A percentile compares a stretch with the other conserved stretches of the same genome.
These are phyloP conservation scores for Tulasnella sp. DNA, from an alignment of 768 basidiomycete genomes.

Conservation along the genomic window DNA sequence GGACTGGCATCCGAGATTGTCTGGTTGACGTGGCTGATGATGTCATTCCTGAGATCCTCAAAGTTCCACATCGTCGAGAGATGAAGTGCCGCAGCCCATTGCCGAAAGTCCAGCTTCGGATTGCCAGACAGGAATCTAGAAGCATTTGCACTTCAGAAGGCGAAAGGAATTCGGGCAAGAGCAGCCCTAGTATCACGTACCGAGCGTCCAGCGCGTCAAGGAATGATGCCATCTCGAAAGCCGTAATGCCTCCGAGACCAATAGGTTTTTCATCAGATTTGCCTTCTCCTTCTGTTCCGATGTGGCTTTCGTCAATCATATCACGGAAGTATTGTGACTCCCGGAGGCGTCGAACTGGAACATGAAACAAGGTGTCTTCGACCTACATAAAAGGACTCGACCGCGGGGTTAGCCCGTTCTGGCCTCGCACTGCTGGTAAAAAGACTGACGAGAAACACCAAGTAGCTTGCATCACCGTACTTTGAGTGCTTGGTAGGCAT, in stretches of 20 bases:
- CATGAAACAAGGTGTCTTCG: not conserved
- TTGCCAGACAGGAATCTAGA: not conserved
- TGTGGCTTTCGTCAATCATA: not conserved
- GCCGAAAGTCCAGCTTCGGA: not conserved
- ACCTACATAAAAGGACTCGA: not conserved
- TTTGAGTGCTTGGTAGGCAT: not conserved
- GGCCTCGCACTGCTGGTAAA: not conserved
- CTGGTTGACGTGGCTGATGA: not conserved
- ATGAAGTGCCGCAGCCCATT: not conserved
- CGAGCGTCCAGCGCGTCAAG: not conserved
- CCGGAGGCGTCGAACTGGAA: not conserved
- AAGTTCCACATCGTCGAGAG: slow-evolving; percentile 15
- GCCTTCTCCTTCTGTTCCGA: not conserved
- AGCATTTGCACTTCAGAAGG: not conserved
- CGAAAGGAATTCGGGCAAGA: too few species aligned
- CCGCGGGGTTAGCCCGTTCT: not conserved
- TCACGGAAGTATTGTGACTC: not conserved
- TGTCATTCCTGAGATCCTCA: not conserved
- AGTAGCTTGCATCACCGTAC: not conserved
- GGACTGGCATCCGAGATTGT: not conserved
- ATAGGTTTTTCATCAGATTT: not conserved
- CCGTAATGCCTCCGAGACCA: not conserved
- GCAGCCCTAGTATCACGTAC: not conserved
- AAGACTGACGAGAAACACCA: not conserved
- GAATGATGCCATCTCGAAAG: not conserved